These are phyloP conservation scores for Radiomyces spectabilis DNA, from an alignment of 192 early-diverging fungal genomes.

Conservation along the genomic window DNA sequence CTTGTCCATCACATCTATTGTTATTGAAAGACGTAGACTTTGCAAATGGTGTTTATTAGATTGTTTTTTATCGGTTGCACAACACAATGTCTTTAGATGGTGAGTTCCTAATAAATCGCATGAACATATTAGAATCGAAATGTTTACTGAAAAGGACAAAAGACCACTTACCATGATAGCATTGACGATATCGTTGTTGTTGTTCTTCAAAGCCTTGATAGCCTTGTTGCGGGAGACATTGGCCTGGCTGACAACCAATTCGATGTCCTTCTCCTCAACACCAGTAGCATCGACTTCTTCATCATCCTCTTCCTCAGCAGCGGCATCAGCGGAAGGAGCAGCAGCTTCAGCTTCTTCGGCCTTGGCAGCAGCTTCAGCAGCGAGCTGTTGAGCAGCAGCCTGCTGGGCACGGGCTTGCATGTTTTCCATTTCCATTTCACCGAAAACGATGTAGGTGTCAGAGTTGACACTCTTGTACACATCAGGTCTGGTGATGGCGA, in stretches of 20 bases:
- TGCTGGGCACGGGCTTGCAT: slow-evolving; percentile 65
- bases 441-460: slow-evolving; percentile 96
- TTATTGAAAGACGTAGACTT: too few species aligned
- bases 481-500: slow-evolving; percentile 84
- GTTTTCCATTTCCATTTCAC: slow-evolving; percentile 89
- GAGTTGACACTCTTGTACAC: slow-evolving; percentile 86
- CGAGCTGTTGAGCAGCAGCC: slow-evolving; percentile 52
- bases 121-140: background rate
- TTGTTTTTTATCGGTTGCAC: too few species aligned
- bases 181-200: slow-evolving; percentile 89
- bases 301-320: slow-evolving; percentile 64
- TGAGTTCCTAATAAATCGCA: slow-evolving; percentile 15
- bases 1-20: too few species aligned
- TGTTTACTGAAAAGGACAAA: background rate
- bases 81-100: slow-evolving; percentile 20
- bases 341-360: slow-evolving; percentile 38
- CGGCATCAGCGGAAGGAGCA: slow-evolving; percentile 33
- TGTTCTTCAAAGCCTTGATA: slow-evolving; percentile 82
- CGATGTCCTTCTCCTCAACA: slow-evolving; percentile 87
- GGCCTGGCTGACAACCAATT: slow-evolving; percentile 90
- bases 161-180: slow-evolving; percentile 78
- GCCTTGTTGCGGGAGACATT: slow-evolving; percentile 82
- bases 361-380: slow-evolving; percentile 41
- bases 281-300: slow-evolving; percentile 76
- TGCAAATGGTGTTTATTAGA: too few species aligned